Base-by-base conservation (phyloP, 805 yeast species). In the Pichia eremophila region DNA sequence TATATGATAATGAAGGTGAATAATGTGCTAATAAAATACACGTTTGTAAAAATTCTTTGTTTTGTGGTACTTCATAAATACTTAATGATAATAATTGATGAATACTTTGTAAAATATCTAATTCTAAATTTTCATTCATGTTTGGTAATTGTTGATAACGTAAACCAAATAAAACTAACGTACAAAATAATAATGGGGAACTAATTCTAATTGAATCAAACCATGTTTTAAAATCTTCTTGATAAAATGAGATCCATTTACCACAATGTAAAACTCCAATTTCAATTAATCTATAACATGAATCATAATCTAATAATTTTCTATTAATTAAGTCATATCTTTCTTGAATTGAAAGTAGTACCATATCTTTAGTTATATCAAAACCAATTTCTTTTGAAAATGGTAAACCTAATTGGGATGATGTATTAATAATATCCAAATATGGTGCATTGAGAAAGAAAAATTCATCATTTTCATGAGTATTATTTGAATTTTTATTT, bases 1-100 rank as follows among this genome's bases (percentile, higher is more conserved):
- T 70, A 17, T 77, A 69, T 4, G 85, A 74, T 9, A 83, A 62
- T 1, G 86, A 77, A 27, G 77, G 65, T 29, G 81, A 75, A 58
- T 80, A 79, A 27, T 79, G 74, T 0, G 86, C 72, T 22, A 83
- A 55, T 10, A 83, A 69, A 6, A 81, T 83, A 46, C 82, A 59
- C 0, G 83, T 78, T 60, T 84, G 88, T 48, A 83, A 59, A 57
- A 78, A 79, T 56, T 81, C 68, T 39, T 68, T 71, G 41, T 61
- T 53, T 41, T 70, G 76, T 1, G 74, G 75, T 11, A 67, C 56
- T n/a, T 55, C 56, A 28, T 70, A 56, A n/a, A 77, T 54, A 0
- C 78, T 65, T 15, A 61, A 55, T 45, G 73, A 69, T 43, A 80
- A 58, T 46, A 79, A 79, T 22, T 62, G 55, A 44, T 72, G 64